These are phyloP conservation scores for Nicotiana attenuata DNA, from an alignment of 257 asterid genomes.

Conservation along the genomic window DNA sequence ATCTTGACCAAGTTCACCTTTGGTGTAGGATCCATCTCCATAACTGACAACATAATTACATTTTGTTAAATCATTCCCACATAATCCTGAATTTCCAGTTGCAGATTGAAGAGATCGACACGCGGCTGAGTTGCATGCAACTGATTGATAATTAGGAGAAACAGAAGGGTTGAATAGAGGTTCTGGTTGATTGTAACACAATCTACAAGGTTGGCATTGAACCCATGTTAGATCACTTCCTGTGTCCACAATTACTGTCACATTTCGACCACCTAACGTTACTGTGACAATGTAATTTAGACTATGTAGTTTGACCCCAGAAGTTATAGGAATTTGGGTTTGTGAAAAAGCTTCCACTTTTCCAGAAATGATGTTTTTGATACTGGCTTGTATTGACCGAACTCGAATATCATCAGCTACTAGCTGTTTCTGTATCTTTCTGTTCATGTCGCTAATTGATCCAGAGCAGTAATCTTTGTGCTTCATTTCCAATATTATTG, in stretches of 20 bases:
- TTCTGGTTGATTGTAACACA: constrained; percentile 70
- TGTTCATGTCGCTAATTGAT: constrained; percentile 20
- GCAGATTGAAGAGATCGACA: constrained; percentile 51
- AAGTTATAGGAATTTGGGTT: constrained; percentile 45
- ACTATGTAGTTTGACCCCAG: constrained; percentile 64
- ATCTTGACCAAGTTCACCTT: constrained; percentile 62
- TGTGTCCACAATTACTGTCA: constrained; percentile 72
- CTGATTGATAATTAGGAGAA: constrained; percentile 53
- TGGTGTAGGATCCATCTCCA: constrained; percentile 84
- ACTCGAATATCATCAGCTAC: constrained; percentile 44
- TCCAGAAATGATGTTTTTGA: constrained; percentile 27
- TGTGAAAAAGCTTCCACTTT: constrained; percentile 28
- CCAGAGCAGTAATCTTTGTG: constrained; percentile 43
- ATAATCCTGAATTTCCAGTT: constrained; percentile 46
- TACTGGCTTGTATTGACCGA: constrained; percentile 44
- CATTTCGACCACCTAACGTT: constrained; percentile 50
- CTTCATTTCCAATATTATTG: constrained; percentile 65
- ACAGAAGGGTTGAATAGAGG: constrained; percentile 62
- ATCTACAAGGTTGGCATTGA: constrained; percentile 79
- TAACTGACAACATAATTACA: constrained; percentile 66
- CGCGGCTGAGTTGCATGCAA: constrained; percentile 50
- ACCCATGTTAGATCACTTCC: constrained; percentile 92
- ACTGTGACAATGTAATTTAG: constrained; percentile 65
- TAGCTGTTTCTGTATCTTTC: constrained; percentile 26
- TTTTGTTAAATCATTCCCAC: constrained; percentile 26